phyloP scores from a whole-genome alignment of 495 filamentous ascomycete species.

The Chaetomidium leptoderma region DNA sequence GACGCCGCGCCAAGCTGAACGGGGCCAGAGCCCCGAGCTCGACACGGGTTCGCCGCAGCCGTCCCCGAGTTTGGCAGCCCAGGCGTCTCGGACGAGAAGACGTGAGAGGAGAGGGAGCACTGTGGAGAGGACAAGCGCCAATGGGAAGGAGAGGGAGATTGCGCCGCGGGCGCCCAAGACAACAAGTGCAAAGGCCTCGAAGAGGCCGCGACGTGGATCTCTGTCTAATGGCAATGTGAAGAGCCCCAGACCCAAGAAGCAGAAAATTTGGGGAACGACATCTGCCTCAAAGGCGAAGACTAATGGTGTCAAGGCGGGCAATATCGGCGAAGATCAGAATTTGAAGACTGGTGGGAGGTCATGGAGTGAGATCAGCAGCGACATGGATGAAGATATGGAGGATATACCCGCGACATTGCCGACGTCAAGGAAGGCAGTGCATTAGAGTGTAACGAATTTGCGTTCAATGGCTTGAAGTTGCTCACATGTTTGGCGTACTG shows the following conservation, averaged over 20 bases:
- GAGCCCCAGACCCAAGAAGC: background rate
- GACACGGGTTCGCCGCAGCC: background rate
- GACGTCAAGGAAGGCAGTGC: slow-evolving; percentile 10
- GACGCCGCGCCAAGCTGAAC: background rate
- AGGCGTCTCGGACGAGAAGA: slow-evolving; percentile 1
- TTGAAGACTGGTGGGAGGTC: background rate
- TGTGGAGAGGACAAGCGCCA: background rate
- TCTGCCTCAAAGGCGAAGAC: background rate
- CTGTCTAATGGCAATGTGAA: background rate
- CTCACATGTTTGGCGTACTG: background rate
- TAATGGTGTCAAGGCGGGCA: background rate
- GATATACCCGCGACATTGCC: slow-evolving; percentile 32
- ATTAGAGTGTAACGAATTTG: slow-evolving; percentile 2
- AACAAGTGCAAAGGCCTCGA: background rate
- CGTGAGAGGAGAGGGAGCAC: background rate
- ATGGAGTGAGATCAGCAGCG: slow-evolving; percentile 21
- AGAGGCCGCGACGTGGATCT: background rate
- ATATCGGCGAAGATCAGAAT: background rate
- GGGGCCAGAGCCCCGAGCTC: background rate
- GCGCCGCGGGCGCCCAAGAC: background rate
- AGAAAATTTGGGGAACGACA: background rate
- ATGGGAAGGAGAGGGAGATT: background rate
- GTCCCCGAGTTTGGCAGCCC: slow-evolving; percentile 9
- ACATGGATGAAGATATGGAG: slow-evolving; percentile 35
- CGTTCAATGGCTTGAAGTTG: background rate